Conservation (phyloP, 805 yeast species). For the Priceomyces carsonii region DNA sequence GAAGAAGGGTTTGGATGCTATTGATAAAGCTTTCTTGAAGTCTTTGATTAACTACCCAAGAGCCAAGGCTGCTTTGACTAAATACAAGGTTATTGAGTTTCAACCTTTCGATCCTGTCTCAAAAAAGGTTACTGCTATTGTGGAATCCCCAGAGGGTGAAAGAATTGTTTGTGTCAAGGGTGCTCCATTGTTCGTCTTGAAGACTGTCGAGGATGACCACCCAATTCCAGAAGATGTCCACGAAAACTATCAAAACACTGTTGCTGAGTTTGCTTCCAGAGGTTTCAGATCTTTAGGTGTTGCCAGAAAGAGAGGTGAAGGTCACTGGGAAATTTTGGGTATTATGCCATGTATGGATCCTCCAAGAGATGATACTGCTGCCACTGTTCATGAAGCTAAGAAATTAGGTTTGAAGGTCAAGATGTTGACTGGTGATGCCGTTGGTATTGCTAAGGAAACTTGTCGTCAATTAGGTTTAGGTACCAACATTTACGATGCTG, state of each 20-base stretch:
- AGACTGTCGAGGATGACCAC: conserved; percentile 96
- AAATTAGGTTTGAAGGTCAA: conserved; percentile 89
- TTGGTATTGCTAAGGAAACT: conserved; percentile 98
- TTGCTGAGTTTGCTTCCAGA: conserved; percentile 96
- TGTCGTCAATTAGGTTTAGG: conserved; percentile 97
- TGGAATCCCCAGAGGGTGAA: conserved; percentile 95
- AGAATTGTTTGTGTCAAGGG: conserved; percentile 95
- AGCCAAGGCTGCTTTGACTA: conserved; percentile 88
- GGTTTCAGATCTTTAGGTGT: conserved; percentile 99
- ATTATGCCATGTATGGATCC: conserved; percentile 99
- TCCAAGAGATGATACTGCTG: conserved; percentile 97
- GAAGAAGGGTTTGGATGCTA: conserved; percentile 97
- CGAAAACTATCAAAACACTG: conserved; percentile 94
- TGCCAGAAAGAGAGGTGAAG: conserved; percentile 98
- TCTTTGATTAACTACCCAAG: conserved; percentile 85
- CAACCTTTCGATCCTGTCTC: conserved; percentile 98
- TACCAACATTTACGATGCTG: conserved; percentile 95
- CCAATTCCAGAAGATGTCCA: conserved; percentile 92
- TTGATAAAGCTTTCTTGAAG: conserved; percentile 94
- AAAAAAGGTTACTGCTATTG: conserved; percentile 93
- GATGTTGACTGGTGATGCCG: conserved; percentile 99
- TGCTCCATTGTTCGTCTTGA: conserved; percentile 95
- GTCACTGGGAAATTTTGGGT: conserved; percentile 97
- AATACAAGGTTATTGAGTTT: conserved; percentile 93
- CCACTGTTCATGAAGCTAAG: conserved; percentile 90